These are phyloP conservation scores for Stenocarpella maydis DNA, from an alignment of 2,329 filamentous ascomycete genomes.

Conservation along the genomic window DNA sequence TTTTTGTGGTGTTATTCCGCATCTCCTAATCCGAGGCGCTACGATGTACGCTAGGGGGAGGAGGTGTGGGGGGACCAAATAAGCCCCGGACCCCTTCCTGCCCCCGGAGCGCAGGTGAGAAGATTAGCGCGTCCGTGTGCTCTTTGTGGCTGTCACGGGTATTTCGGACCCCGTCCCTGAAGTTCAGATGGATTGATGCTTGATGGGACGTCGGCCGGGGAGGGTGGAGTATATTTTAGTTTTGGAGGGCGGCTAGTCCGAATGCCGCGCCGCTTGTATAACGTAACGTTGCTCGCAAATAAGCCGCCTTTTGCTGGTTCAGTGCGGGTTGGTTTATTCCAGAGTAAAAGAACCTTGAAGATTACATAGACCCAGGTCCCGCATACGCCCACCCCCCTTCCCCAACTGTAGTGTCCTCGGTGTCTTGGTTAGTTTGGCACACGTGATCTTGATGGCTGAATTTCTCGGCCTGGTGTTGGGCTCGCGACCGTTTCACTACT, in stretches of 20 bases:
- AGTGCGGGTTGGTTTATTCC: too few species aligned
- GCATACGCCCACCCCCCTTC: too few species aligned
- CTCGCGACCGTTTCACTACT: neutral
- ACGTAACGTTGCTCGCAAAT: slow-evolving; percentile 22
- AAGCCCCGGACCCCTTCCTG: too few species aligned
- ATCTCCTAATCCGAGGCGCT: too few species aligned
- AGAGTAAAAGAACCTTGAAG: too few species aligned
- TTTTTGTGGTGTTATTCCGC: neutral
- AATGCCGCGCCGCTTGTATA: slow-evolving; percentile 2
- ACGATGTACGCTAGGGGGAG: too few species aligned
- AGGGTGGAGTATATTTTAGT: too few species aligned
- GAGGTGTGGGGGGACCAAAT: too few species aligned
- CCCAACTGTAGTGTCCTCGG: too few species aligned
- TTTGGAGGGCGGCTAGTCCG: neutral
- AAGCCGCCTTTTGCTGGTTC: neutral
- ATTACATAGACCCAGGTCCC: too few species aligned
- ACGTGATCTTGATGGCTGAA: slow-evolving; percentile 13
- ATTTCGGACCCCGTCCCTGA: neutral
- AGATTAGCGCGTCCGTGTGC: neutral
- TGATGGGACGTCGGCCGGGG: neutral
- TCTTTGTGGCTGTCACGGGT: neutral
- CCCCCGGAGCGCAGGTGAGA: too few species aligned
- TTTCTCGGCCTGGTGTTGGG: neutral
- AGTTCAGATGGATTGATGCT: neutral
- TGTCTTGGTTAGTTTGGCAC: neutral